Evolutionary conservation across 257 asterid genomes (phyloP).

Genomic region (Ocimum tenuiflorum): DNA sequence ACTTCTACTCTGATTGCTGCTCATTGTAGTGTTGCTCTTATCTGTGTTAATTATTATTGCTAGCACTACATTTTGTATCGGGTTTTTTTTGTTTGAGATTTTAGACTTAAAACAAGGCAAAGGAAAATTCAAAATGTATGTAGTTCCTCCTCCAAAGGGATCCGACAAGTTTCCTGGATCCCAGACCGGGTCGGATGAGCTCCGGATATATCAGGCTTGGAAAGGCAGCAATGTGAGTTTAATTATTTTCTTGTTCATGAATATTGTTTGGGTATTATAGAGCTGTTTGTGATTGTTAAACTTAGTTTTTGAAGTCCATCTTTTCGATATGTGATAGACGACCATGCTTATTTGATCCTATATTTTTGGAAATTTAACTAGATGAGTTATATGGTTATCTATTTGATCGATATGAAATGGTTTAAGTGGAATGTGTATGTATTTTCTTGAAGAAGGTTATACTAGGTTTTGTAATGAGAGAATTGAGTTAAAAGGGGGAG

Average conservation of each 20-base stretch:
- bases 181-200: constrained; percentile 5
- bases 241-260: not conserved
- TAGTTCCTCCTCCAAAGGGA: constrained; percentile 17
- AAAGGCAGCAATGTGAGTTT: constrained; percentile 17
- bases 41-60: not conserved
- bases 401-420: not conserved
- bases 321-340: not conserved
- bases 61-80: not conserved
- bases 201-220: constrained; percentile 17
- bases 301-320: not conserved
- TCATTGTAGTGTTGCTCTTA: not conserved
- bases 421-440: not conserved
- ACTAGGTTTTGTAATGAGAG: not conserved
- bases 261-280: not conserved
- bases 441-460: not conserved
- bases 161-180: constrained; percentile 13
- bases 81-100: not conserved
- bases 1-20: not conserved
- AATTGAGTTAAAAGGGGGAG: not conserved
- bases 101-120: not conserved
- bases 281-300: not conserved
- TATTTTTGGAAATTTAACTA: not conserved
- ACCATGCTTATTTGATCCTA: not conserved
- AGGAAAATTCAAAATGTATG: constrained; percentile 1
- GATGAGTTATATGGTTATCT: not conserved